Percentiles rank a stretch among this genome's conserved stretches.
Evolutionary conservation across 1,284 basidiomycete genomes (phyloP).

Genomic region (Cryptococcus deneoformans): DNA sequence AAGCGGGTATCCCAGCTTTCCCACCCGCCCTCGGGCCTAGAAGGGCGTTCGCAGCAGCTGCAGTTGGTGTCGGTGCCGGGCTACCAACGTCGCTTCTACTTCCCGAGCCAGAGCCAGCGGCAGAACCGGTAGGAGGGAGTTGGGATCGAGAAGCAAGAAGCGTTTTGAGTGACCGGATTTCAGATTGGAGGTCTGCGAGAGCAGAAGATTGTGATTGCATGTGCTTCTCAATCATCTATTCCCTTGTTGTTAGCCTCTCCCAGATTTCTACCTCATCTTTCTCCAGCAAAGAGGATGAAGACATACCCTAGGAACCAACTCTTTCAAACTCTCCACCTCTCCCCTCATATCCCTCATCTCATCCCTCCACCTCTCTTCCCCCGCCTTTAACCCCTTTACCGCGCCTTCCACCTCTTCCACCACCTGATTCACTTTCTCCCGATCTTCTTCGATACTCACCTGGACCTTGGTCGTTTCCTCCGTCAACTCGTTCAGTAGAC

Average conservation of each 20-base stretch:
- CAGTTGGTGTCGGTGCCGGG: slow-evolving; percentile 13
- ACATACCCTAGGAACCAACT: slow-evolving; percentile 83
- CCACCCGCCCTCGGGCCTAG: slow-evolving; percentile 27
- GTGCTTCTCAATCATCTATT: slow-evolving; percentile 89
- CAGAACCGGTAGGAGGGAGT: slow-evolving; percentile 5
- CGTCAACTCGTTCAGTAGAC: slow-evolving; percentile 58
- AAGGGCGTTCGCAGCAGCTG: slow-evolving; percentile 41
- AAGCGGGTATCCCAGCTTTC: slow-evolving; percentile 67
- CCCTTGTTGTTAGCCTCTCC: background rate
- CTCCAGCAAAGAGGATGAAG: background rate
- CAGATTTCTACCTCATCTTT: background rate
- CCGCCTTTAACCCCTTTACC: slow-evolving; percentile 71
- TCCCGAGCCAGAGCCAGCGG: slow-evolving; percentile 51
- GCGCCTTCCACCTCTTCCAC: slow-evolving; percentile 76
- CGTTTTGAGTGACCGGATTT: slow-evolving; percentile 92
- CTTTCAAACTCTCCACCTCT: slow-evolving; percentile 84
- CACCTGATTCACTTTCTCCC: slow-evolving; percentile 69
- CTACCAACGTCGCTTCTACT: background rate
- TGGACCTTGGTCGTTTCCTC: slow-evolving; percentile 68
- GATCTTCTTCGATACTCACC: slow-evolving; percentile 78
- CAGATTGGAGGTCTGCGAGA: slow-evolving; percentile 70
- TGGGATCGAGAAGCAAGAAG: slow-evolving; percentile 75
- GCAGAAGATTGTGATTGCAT: slow-evolving; percentile 72
- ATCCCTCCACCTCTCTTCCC: slow-evolving; percentile 67
- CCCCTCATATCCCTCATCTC: slow-evolving; percentile 90